A percentile compares a stretch with the other conserved stretches of the same genome.
Evolutionary conservation across 257 asterid species (phyloP).

Genomic region (Solanum virginianum): DNA sequence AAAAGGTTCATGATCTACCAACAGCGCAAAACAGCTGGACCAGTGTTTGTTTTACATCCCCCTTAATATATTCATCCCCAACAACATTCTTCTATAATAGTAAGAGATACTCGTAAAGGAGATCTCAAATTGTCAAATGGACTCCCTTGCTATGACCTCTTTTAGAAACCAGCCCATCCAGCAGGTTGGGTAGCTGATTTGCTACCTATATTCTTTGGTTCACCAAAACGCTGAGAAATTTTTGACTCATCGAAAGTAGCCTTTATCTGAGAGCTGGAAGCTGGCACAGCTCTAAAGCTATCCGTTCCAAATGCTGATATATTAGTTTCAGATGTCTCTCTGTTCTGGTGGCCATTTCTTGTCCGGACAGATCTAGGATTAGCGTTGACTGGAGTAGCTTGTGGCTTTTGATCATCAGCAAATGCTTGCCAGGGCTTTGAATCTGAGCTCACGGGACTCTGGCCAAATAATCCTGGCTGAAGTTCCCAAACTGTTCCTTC

Average conservation of each 20-base stretch:
- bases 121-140: not conserved
- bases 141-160: not conserved
- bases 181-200: constrained; percentile 69
- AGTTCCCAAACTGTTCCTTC: constrained; percentile 81
- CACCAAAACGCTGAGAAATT: constrained; percentile 26
- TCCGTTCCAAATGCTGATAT: constrained; percentile 77
- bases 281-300: constrained; percentile 60
- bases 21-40: not conserved
- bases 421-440: constrained; percentile 83
- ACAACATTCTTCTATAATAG: not conserved
- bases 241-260: constrained; percentile 30
- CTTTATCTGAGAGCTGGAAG: constrained; percentile 33
- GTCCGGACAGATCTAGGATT: constrained; percentile 65
- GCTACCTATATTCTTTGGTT: constrained; percentile 31
- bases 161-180: constrained; percentile 94
- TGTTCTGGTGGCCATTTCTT: constrained; percentile 41
- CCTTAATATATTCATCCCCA: not conserved
- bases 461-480: constrained; percentile 53
- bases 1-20: not conserved
- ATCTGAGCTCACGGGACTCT: constrained; percentile 42
- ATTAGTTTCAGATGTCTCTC: constrained; percentile 21
- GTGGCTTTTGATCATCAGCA: constrained; percentile 36
- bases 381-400: constrained; percentile 11
- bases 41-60: not conserved
- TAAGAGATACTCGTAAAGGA: not conserved